Evolutionary conservation across 2,329 filamentous ascomycete genomes (phyloP).

Genomic region (Penicillium concentricum): DNA sequence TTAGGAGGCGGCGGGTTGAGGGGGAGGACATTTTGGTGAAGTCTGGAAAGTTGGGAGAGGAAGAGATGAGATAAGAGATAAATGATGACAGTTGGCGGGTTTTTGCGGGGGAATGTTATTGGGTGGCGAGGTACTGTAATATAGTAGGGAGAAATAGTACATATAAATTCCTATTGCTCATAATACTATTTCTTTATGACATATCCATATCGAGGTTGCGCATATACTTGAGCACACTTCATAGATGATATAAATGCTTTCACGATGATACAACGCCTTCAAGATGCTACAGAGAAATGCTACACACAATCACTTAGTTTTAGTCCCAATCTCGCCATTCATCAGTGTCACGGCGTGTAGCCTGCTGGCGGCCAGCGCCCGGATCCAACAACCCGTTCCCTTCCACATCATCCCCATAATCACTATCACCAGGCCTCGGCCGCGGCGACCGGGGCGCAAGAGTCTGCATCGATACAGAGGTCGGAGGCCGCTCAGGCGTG

Average conservation of each 20-base stretch:
- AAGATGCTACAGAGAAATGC: constrained; percentile 2
- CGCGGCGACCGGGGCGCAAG: constrained; percentile 41
- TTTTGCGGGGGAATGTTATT: neutral
- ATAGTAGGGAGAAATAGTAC: neutral
- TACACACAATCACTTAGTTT: constrained; percentile 24
- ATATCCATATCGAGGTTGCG: neutral
- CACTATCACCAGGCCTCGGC: constrained; percentile 35
- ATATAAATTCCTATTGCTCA: neutral
- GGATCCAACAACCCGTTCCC: constrained; percentile 21
- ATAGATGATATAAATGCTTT: neutral
- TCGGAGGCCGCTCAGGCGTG: constrained; percentile 35
- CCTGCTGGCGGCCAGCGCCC: constrained; percentile 13
- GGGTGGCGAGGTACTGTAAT: neutral
- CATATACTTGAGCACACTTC: neutral
- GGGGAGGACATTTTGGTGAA: constrained; percentile 34
- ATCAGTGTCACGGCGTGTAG: constrained; percentile 23
- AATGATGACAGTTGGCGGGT: neutral
- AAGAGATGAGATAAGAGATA: neutral
- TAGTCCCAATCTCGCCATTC: constrained; percentile 45
- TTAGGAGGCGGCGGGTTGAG: constrained; percentile 52
- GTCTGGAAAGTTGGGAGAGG: too few relatives aligned
- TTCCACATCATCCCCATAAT: constrained; percentile 33
- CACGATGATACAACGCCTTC: constrained; percentile 3
- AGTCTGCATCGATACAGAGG: constrained; percentile 46
- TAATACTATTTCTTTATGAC: neutral